Conservation (phyloP, 2,329 filamentous ascomycete genomes). For the Diaporthe batatas region DNA sequence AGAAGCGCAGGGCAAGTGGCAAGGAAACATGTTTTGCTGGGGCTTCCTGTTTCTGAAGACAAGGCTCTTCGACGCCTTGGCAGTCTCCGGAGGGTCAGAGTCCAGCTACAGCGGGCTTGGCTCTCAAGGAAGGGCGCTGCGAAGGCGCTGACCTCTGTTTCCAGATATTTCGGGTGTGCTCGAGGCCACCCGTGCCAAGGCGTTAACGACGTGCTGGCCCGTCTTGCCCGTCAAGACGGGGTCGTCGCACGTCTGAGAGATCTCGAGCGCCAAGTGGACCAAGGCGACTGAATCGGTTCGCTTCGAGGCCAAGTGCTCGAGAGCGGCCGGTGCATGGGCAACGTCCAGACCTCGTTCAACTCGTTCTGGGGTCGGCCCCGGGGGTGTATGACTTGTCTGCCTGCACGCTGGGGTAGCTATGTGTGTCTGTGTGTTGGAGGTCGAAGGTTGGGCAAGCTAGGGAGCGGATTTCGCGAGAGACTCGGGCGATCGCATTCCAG, state of each 20-base stretch:
- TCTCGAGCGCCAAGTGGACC: slow-evolving; percentile 32
- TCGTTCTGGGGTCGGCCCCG: slow-evolving; percentile 24
- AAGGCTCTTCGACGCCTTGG: slow-evolving; percentile 41
- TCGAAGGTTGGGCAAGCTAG: not conserved
- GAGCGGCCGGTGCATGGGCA: slow-evolving; percentile 22
- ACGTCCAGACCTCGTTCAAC: not conserved
- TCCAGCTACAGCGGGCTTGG: slow-evolving; percentile 36
- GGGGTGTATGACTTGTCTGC: slow-evolving; percentile 16
- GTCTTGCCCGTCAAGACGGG: slow-evolving; percentile 10
- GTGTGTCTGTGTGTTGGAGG: slow-evolving; percentile 19
- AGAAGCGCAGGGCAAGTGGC: slow-evolving; percentile 22
- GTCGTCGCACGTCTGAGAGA: slow-evolving; percentile 19
- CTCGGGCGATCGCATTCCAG: slow-evolving; percentile 9
- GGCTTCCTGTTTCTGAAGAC: slow-evolving; percentile 19
- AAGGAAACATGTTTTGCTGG: slow-evolving; percentile 40
- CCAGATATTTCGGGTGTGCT: slow-evolving; percentile 35
- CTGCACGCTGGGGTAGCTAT: slow-evolving; percentile 18
- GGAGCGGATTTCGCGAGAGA: slow-evolving; percentile 6
- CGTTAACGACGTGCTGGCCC: slow-evolving; percentile 13
- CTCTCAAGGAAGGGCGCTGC: slow-evolving; percentile 30
- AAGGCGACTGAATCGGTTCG: slow-evolving; percentile 33
- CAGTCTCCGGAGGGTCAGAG: slow-evolving; percentile 40
- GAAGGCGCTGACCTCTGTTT: slow-evolving; percentile 29
- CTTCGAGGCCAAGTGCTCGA: slow-evolving; percentile 31
- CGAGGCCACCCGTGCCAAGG: slow-evolving; percentile 29